phyloP scores from a whole-genome alignment of 371 early-diverging fungal species.

The Globomyces sp. region DNA sequence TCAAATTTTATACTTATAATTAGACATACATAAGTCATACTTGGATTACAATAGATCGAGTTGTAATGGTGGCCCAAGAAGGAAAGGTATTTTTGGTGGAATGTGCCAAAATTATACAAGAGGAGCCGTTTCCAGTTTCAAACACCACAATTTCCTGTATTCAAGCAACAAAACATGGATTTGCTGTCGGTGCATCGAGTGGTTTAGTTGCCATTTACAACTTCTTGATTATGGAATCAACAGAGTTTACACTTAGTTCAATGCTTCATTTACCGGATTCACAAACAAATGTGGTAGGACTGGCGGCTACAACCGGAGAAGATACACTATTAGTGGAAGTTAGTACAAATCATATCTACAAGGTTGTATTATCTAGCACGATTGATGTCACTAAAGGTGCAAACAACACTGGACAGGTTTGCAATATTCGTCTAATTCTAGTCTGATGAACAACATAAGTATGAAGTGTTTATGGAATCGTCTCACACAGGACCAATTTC shows the following conservation, averaged over 20 bases:
- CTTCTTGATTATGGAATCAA: conserved; percentile 6
- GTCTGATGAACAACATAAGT: conserved; percentile 23
- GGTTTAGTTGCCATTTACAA: conserved; percentile 38
- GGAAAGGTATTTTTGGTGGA: conserved; percentile 32
- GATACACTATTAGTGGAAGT: conserved; percentile 34
- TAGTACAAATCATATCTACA: conserved; percentile 30
- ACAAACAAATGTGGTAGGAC: neutral
- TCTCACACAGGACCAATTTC: conserved; percentile 47
- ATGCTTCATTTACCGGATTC: conserved; percentile 24
- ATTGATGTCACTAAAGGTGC: conserved; percentile 27
- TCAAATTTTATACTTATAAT: neutral
- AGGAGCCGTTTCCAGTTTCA: conserved; percentile 12
- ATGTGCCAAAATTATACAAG: conserved; percentile 21
- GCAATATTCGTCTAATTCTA: too few species aligned
- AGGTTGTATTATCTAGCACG: conserved; percentile 25
- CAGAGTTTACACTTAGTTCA: conserved; percentile 19
- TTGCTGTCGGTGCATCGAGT: conserved; percentile 34
- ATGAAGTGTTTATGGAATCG: conserved; percentile 37
- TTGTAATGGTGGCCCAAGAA: conserved; percentile 33
- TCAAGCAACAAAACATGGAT: conserved; percentile 29
- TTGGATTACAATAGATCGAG: conserved; percentile 36
- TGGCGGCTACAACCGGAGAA: conserved; percentile 24
- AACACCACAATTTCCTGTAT: neutral
- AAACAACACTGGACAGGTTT: neutral
- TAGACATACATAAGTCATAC: conserved; percentile 39